A percentile compares a stretch with the other conserved stretches of the same genome.
These are phyloP conservation scores for Tylopilus sp. DNA, from an alignment of 1,284 basidiomycete genomes.

Conservation along the genomic window DNA sequence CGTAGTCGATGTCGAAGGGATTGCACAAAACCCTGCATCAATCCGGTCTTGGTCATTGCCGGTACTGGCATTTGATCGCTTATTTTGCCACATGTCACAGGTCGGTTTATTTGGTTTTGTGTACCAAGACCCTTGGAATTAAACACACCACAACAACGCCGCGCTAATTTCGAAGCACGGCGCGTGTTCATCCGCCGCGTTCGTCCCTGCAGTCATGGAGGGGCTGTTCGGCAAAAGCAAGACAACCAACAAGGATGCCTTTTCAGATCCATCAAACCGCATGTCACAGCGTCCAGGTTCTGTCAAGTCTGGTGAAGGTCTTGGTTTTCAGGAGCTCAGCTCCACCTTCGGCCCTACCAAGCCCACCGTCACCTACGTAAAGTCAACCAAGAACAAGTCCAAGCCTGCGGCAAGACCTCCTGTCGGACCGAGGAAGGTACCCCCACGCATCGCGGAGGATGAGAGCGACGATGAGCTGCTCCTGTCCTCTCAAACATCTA, in stretches of 20 bases:
- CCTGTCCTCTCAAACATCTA: constrained; percentile 30
- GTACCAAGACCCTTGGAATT: constrained; percentile 26
- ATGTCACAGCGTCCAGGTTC: constrained; percentile 25
- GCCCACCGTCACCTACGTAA: neutral
- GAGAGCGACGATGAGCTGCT: constrained; percentile 35
- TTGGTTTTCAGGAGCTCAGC: constrained; percentile 27
- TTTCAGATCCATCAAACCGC: constrained; percentile 24
- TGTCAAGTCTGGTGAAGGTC: constrained; percentile 32
- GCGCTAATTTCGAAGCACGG: constrained; percentile 7
- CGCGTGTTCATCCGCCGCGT: neutral
- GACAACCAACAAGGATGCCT: neutral
- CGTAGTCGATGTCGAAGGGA: constrained; percentile 3
- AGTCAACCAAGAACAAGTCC: constrained; percentile 9
- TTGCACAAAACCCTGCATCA: neutral
- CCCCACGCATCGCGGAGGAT: neutral
- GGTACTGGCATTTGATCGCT: neutral
- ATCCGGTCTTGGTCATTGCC: neutral
- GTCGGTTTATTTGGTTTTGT: constrained; percentile 21
- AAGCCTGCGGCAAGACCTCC: constrained; percentile 1
- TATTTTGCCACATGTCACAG: neutral
- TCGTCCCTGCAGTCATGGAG: constrained; percentile 24
- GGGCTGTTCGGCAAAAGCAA: constrained; percentile 5
- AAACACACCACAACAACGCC: constrained; percentile 35
- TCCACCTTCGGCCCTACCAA: constrained; percentile 20
- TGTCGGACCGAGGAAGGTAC: neutral